phyloP scores from a whole-genome alignment of 148 eudicot species.

The Cornus kousa region DNA sequence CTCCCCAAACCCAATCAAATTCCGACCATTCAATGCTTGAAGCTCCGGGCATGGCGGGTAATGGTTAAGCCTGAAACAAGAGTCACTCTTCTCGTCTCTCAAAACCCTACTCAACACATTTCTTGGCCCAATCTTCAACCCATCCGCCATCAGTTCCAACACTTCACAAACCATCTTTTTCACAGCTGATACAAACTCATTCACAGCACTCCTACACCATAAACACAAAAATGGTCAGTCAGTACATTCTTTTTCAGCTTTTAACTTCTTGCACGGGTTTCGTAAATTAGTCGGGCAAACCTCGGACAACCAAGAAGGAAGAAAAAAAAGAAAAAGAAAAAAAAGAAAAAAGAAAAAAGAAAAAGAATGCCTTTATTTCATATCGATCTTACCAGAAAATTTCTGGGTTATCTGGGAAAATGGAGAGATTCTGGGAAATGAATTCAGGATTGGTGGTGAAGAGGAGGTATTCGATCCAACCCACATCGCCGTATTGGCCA shows the following conservation, averaged over 20 bases:
- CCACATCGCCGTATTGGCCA: slow-evolving; percentile 52
- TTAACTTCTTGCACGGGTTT: no score
- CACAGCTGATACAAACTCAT: slow-evolving; percentile 33
- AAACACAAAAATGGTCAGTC: neutral
- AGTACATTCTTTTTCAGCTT: no score
- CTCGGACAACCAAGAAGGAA: no score
- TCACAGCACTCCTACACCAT: slow-evolving; percentile 33
- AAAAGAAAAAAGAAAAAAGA: no score
- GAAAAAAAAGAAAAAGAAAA: no score
- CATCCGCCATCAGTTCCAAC: slow-evolving; percentile 49
- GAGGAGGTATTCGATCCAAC: slow-evolving; percentile 55
- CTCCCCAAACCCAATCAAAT: slow-evolving; percentile 63
- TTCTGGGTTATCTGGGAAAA: slow-evolving; percentile 30
- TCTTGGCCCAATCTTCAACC: slow-evolving; percentile 32
- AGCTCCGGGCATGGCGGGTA: slow-evolving; percentile 58
- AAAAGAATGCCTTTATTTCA: no score
- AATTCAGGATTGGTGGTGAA: slow-evolving; percentile 25
- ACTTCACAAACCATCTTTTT: slow-evolving; percentile 38
- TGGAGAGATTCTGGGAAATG: slow-evolving; percentile 18
- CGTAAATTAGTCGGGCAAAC: no score
- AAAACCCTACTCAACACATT: slow-evolving; percentile 40
- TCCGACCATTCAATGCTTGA: slow-evolving; percentile 19
- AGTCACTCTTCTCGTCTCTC: slow-evolving; percentile 48
- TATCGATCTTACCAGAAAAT: slow-evolving; percentile 28
- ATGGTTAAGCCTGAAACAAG: slow-evolving; percentile 50